Evolutionary conservation across 441 rosid genomes (phyloP).

Genomic region (Arabidopsis hybrid): DNA sequence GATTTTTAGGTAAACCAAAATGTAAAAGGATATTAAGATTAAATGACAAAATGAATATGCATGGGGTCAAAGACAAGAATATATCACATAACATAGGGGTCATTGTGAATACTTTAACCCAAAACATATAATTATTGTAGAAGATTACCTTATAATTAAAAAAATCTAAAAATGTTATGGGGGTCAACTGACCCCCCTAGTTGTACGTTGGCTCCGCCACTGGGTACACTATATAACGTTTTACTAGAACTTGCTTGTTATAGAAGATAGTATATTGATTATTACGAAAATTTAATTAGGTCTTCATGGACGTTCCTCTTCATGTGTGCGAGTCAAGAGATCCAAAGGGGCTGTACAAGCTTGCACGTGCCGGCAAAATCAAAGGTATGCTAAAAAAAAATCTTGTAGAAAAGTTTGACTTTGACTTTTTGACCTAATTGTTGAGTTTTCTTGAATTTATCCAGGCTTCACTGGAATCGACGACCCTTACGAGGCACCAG

Average conservation of each 20-base stretch:
- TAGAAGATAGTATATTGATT: conserved; percentile 1
- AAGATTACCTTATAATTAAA: no score
- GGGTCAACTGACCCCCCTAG: no score
- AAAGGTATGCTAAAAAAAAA: conserved; percentile 45
- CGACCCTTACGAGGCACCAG: conserved; percentile 77
- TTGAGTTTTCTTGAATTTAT: conserved; percentile 2
- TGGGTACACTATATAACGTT: conserved; percentile 44
- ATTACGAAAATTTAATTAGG: conserved; percentile 43
- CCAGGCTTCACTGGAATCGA: conserved; percentile 78
- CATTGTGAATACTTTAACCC: no score
- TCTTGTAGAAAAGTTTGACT: no score
- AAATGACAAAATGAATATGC: no score
- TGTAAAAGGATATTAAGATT: no score
- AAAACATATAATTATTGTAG: no score
- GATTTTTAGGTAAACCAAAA: no score
- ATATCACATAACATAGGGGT: no score
- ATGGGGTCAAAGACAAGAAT: no score
- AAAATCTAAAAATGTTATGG: no score
- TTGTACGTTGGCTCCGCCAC: no score
- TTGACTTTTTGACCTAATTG: background rate
- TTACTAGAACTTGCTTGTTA: background rate
- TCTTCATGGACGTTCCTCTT: conserved; percentile 78
- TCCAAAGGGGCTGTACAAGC: conserved; percentile 77
- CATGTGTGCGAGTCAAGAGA: conserved; percentile 74
- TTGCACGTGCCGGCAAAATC: conserved; percentile 81